A percentile compares a stretch with the other conserved stretches of the same genome.
Evolutionary conservation across 2,329 filamentous ascomycete genomes (phyloP).

Genomic region (Allantophomopsis lycopodina): DNA sequence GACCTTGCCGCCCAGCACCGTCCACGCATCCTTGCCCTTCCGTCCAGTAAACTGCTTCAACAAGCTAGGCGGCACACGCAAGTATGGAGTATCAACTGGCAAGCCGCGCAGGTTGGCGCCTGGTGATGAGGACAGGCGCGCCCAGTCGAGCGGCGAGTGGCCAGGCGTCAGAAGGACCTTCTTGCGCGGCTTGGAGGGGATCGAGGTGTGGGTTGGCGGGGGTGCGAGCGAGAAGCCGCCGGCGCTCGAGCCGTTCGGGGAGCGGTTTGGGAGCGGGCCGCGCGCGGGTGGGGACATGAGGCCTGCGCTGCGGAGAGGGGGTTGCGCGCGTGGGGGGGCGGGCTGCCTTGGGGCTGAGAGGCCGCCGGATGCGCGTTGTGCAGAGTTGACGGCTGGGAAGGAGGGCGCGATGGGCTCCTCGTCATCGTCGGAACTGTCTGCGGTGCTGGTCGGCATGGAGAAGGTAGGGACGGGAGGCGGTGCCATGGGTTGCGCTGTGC

Average conservation of each 20-base stretch:
- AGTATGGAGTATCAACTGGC: constrained; percentile 33
- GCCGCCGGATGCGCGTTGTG: constrained; percentile 28
- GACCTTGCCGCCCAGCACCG: constrained; percentile 73
- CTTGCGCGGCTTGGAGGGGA: constrained; percentile 41
- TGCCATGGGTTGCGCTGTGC: not conserved
- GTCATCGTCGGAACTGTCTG: constrained; percentile 8
- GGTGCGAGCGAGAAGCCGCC: constrained; percentile 30
- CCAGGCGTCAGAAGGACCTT: constrained; percentile 79
- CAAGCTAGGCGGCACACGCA: constrained; percentile 71
- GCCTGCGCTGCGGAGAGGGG: constrained; percentile 5
- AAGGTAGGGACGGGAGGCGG: constrained; percentile 6
- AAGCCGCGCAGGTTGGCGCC: constrained; percentile 54
- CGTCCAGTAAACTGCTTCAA: constrained; percentile 69
- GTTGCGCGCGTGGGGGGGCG: constrained; percentile 6
- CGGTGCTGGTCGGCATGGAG: constrained; percentile 5
- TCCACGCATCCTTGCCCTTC: constrained; percentile 82
- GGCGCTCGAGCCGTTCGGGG: constrained; percentile 19
- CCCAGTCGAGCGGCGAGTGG: constrained; percentile 94
- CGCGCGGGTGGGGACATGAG: constrained; percentile 14
- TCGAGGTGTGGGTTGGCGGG: constrained; percentile 37
- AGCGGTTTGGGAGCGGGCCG: constrained; percentile 26
- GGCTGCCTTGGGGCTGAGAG: constrained; percentile 4
- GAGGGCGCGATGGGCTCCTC: constrained; percentile 16
- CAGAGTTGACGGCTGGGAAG: constrained; percentile 37
- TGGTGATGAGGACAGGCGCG: constrained; percentile 53